Evolutionary conservation across 495 filamentous ascomycete species (phyloP).

Genomic region (Penicillium subrubescens): DNA sequence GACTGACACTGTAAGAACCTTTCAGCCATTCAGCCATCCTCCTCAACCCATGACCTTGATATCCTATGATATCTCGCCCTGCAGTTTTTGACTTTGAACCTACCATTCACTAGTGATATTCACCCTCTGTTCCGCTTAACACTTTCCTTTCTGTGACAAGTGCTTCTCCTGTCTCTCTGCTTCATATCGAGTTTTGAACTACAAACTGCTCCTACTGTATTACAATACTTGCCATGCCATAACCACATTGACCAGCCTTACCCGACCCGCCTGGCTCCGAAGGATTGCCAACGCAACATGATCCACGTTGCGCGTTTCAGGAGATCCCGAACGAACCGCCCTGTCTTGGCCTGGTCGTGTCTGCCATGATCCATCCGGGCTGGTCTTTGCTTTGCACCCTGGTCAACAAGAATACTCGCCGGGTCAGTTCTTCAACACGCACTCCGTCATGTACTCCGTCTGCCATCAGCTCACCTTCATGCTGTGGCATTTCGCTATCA

Average conservation of each 20-base stretch:
- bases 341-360: background rate
- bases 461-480: background rate
- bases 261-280: constrained; percentile 7
- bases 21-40: background rate
- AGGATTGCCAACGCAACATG: constrained; percentile 15
- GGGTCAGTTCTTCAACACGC: background rate
- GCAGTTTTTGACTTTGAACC: background rate
- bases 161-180: background rate
- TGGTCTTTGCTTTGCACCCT: constrained; percentile 1
- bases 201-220: background rate
- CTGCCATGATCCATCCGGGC: background rate
- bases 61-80: background rate
- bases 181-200: background rate
- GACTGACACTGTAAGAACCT: background rate
- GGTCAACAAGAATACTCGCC: background rate
- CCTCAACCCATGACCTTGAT: background rate
- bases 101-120: background rate
- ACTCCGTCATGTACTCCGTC: background rate
- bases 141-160: background rate
- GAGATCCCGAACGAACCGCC: constrained; percentile 1
- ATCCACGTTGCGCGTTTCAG: constrained; percentile 15
- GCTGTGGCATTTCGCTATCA: background rate
- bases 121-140: background rate
- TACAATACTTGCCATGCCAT: background rate
- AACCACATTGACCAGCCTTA: background rate